Evolutionary conservation across 352 stramenopile genomes (phyloP).

Genomic region (Globisporangium cylindrosporum): DNA sequence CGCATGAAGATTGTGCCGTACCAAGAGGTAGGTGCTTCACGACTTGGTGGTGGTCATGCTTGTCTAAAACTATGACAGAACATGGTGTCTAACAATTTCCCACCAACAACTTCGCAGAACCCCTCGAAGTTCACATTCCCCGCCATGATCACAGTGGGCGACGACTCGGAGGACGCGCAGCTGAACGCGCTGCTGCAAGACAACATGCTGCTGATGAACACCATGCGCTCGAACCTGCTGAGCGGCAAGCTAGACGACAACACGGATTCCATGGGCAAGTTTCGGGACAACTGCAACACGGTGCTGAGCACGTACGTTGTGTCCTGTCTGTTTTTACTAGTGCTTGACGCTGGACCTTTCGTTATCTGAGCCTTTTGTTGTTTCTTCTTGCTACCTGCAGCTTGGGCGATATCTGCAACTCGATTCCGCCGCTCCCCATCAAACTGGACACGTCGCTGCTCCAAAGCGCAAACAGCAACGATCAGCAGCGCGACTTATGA

Average conservation of each 20-base stretch:
- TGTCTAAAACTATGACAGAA: not conserved
- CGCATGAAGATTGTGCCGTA: slow-evolving; percentile 65
- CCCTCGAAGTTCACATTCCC: slow-evolving; percentile 9
- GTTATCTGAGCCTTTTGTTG: not conserved
- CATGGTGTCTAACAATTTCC: not conserved
- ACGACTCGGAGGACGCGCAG: slow-evolving; percentile 43
- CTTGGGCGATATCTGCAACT: slow-evolving; percentile 51
- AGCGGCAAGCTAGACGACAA: slow-evolving; percentile 58
- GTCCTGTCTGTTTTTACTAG: not conserved
- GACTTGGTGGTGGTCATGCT: not conserved
- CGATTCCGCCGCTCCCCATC: slow-evolving; percentile 63
- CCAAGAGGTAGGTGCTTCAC: slow-evolving; percentile 21
- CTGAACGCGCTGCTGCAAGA: slow-evolving; percentile 60
- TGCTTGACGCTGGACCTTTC: not conserved
- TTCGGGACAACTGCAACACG: slow-evolving; percentile 62
- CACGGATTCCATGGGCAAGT: slow-evolving; percentile 52
- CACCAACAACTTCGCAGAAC: not conserved
- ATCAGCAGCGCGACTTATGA: slow-evolving; percentile 16
- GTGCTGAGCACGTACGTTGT: slow-evolving; percentile 59
- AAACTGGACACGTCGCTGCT: slow-evolving; percentile 71
- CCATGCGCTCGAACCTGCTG: slow-evolving; percentile 68
- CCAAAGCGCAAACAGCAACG: slow-evolving; percentile 19
- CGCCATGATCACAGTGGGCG: not conserved
- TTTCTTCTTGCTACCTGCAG: slow-evolving; percentile 21
- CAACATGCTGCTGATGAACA: slow-evolving; percentile 59